Evolutionary conservation across 805 yeast species (phyloP), one percentile per base, ranked within the genome.

Genomic region (Tetrapisispora phaffii): DNA sequence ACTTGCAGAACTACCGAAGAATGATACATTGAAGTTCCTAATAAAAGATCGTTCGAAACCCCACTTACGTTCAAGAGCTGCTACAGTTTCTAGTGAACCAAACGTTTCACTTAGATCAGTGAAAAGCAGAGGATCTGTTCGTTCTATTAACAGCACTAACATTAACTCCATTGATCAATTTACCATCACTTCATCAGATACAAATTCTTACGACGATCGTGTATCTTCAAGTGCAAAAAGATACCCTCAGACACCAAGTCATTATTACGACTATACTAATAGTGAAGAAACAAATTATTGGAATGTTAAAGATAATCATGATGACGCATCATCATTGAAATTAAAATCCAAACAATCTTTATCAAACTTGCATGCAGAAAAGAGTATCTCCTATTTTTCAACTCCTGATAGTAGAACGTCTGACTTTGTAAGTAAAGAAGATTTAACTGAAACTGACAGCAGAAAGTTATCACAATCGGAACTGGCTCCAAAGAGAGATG

Each of bases 391-490:
- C 46, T 45, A n/a, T 41, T 44, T 7, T 32, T 37, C 44, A 1
- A 34, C 44, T 3, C 34, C 46, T n/a, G 55, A 47, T 31, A 42
- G 45, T 21, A 50, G 49, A 19, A 50, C 51, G 26, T 57, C 56
- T 19, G 86, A 0, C 85, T 86, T 58, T 72, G 82, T 47, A 8
- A 66, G 89, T 28, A 73, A 72, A 9, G 75, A 77, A 21, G 77
- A 75, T n/a, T 76, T 74, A 13, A 69, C 74, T 29, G 95, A 84
- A 55, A 85, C 85, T 48, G 88, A 88, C 60, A 93, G 86, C 54
- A 78, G 82, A 53, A 71, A 87, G 42, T 66, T 95, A 37, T 78
- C 37, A 77, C 45, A 42, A 31, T 15, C 16, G 31, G 45, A 37
- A 32, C 22, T 84, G 20, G 77, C 83, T 9, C 93, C 95, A 0